Evolutionary conservation across 1,284 basidiomycete species (phyloP), one percentile per base, ranked within the genome.

Genomic region (Melampsora larici-populina): DNA sequence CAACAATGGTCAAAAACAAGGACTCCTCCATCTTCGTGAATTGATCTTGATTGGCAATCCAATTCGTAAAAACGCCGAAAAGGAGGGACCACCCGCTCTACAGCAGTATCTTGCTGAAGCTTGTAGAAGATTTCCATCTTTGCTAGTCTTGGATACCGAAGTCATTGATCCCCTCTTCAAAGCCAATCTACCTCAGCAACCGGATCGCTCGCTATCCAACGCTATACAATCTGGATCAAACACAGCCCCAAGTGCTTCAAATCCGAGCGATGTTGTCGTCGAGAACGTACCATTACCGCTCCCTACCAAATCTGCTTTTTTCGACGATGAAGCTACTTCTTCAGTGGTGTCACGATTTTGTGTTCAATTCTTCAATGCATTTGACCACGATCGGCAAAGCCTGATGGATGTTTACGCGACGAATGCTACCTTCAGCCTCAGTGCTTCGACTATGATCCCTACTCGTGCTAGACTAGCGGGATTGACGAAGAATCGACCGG

Each of bases 1-100:
- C 0, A 26, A 55, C n/a, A 33, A 11, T 67, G 43, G 26, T 11
- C 36, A 21, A 24, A 66, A 29, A 2, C 36, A 18, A n/a, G 73
- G 73, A 21, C 31, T 92, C 72, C 82, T 86, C 51, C 84, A 89
- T 79, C 84, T 93, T 65, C 87, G 89, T 75, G 93, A 96, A 85
- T 84, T 96, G 62, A 87, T 96, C 58, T 84, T 95, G 70, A 85
- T 87, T 11, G 92, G 90, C 29, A 96, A 94, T 82, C 93, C 93
- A 1, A 80, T 96, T 64, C 88, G 90, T 73, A 89, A 90, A 36
- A 82, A 86, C 49, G 89, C 91, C 71, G 85, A 88, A 70, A 86
- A 88, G 79, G 84, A 87, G 71, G 88, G 88, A 48, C 85, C 84
- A 26, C 87, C 89, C 70, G 85, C 87, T 68, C 90, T 91, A 83